Conservation (phyloP, 495 filamentous ascomycete genomes). For the Tuber melanosporum region DNA sequence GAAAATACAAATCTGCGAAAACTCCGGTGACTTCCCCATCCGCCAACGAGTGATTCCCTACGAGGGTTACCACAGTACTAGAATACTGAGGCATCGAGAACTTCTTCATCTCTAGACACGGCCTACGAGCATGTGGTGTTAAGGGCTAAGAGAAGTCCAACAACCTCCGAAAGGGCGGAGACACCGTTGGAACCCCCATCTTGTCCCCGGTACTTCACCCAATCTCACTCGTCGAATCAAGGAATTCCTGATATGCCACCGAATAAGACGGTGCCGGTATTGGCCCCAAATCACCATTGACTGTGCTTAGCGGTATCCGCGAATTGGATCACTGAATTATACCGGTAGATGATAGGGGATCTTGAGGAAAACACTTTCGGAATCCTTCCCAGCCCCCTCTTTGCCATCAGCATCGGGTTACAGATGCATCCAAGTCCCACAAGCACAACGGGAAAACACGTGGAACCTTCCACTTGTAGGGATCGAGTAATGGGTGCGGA, state of each 20-base stretch:
- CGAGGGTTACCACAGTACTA: neutral
- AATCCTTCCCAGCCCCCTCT: neutral
- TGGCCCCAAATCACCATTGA: neutral
- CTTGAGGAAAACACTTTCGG: neutral
- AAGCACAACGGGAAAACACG: neutral
- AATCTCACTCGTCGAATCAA: neutral
- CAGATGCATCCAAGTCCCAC: neutral
- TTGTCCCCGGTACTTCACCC: neutral
- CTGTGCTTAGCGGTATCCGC: neutral
- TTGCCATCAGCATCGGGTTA: neutral
- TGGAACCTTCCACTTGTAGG: neutral
- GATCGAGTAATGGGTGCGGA: neutral
- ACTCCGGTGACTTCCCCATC: neutral
- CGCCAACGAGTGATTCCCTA: neutral
- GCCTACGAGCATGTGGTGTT: neutral
- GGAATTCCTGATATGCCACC: neutral
- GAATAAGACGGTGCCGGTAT: neutral
- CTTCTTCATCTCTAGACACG: neutral
- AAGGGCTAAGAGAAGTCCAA: neutral
- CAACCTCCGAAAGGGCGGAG: neutral
- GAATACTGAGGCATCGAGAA: neutral
- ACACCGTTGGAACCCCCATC: neutral
- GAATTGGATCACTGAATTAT: neutral
- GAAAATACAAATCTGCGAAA: neutral
- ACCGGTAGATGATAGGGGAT: neutral